Base-by-base conservation (phyloP, 192 early-diverging fungal genomes). In the Coemansia biformis region DNA sequence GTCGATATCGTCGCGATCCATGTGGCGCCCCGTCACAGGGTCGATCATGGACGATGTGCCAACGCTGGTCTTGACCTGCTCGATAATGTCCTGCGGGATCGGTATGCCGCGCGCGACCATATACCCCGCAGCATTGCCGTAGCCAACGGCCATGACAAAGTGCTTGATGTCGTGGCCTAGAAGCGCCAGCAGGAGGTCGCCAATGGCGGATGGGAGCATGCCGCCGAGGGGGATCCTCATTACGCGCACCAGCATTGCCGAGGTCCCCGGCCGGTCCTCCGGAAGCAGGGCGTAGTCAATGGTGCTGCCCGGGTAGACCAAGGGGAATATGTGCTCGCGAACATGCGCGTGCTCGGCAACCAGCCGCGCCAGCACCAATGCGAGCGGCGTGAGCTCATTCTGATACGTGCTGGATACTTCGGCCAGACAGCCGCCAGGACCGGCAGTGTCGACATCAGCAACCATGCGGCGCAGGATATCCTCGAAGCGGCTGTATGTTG, bases 101-200 rank as follows among this genome's bases (percentile, higher is more conserved):
- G 81, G 63, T 8, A 86, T 85, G 24, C 88, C 86, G 14, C 78
- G 72, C 12, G 84, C 80, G 47, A 92, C 75, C 45, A 98, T 68
- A 53, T 87, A 98, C 33, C 95, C 95, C 7, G 90, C 90, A 17
- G 88, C 90, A 58, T 92, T 92, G 29, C 92, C 95, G 48, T 96
- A 98, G 11, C 95, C 95, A 4, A 91, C 81, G 8, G 63, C 66
- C 57, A 63, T 50, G 45, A 76, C 45, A 44, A 76, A 65, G 60
- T 70, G 63, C 32, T 57, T 48, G 1, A 66, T 63, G 41, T 76
- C 66, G 0, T 70, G 48, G 29, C 59, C 55, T 37, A 69, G 38
- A 11, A 76, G 51, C 2, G 57, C 46, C 30, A 65, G 39, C 2
- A 76, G 43, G 15, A 76, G 43, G n/a, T 70, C 63, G 33, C 74